Conservation (phyloP, 2,329 filamentous ascomycete species). For the Didymella exigua region DNA sequence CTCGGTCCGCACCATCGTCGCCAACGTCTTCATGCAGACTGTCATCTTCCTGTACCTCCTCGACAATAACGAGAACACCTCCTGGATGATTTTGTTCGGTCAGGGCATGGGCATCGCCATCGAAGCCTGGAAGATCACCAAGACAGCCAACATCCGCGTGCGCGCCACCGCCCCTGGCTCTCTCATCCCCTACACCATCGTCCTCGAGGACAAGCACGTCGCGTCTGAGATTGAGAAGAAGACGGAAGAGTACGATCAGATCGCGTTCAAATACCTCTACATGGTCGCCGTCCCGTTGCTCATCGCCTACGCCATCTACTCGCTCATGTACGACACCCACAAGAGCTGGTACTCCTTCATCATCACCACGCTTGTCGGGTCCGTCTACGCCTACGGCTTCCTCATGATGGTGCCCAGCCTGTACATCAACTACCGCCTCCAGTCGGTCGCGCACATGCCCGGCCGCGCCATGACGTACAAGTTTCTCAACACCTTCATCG, state of each 20-base stretch:
- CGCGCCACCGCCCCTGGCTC: conserved; percentile 71
- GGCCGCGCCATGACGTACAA: conserved; percentile 97
- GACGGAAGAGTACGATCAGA: conserved; percentile 97
- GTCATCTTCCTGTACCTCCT: conserved; percentile 96
- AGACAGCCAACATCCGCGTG: conserved; percentile 86
- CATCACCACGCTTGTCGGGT: conserved; percentile 92
- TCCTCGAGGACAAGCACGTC: conserved; percentile 96
- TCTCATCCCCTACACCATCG: conserved; percentile 76
- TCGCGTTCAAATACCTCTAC: conserved; percentile 98
- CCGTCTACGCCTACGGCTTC: conserved; percentile 97
- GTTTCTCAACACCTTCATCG: conserved; percentile 98
- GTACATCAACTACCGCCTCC: conserved; percentile 99
- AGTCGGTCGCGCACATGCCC: conserved; percentile 91
- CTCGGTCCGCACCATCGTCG: conserved; percentile 91
- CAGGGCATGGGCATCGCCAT: conserved; percentile 84
- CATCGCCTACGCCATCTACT: conserved; percentile 88
- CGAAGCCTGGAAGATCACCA: conserved; percentile 95
- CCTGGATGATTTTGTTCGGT: conserved; percentile 96
- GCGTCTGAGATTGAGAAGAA: conserved; percentile 94
- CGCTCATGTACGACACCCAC: conserved; percentile 88
- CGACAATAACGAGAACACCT: conserved; percentile 97
- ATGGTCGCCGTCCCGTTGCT: conserved; percentile 87
- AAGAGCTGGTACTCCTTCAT: conserved; percentile 98
- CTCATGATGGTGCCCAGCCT: conserved; percentile 97
- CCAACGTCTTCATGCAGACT: conserved; percentile 96